These are phyloP conservation scores for Podaxis rugospora DNA, from an alignment of 768 basidiomycete genomes.

Conservation along the genomic window DNA sequence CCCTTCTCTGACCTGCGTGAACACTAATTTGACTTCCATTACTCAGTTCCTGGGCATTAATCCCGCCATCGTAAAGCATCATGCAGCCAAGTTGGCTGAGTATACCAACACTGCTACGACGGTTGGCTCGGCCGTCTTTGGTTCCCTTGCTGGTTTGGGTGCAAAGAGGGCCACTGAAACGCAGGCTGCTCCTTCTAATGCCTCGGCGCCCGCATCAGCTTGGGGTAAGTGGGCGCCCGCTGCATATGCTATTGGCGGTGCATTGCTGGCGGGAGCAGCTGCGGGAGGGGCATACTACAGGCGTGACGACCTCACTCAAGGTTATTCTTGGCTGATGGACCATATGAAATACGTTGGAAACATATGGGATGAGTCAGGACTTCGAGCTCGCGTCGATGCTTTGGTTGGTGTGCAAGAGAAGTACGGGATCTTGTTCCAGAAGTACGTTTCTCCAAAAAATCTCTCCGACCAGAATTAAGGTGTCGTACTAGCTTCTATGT, in stretches of 20 bases:
- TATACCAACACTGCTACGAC: slow-evolving; percentile 65
- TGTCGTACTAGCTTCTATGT: slow-evolving; percentile 68
- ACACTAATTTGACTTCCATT: background rate
- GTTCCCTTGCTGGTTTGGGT: slow-evolving; percentile 48
- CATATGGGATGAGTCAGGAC: slow-evolving; percentile 72
- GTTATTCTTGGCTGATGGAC: slow-evolving; percentile 75
- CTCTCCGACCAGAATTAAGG: background rate
- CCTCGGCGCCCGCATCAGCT: slow-evolving; percentile 13
- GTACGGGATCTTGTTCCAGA: slow-evolving; percentile 66
- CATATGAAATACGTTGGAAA: slow-evolving; percentile 88
- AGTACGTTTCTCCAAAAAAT: slow-evolving; percentile 40
- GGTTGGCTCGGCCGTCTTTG: slow-evolving; percentile 57
- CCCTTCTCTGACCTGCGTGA: background rate
- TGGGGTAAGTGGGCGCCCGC: slow-evolving; percentile 65
- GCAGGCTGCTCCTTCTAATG: slow-evolving; percentile 20
- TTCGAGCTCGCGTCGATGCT: slow-evolving; percentile 57
- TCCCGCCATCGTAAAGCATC: slow-evolving; percentile 81
- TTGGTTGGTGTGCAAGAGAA: slow-evolving; percentile 57
- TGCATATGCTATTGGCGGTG: slow-evolving; percentile 68
- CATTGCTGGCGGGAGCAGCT: slow-evolving; percentile 75
- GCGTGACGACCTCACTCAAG: slow-evolving; percentile 65
- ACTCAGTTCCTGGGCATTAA: slow-evolving; percentile 82
- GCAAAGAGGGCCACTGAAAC: slow-evolving; percentile 34
- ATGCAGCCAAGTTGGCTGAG: slow-evolving; percentile 67
- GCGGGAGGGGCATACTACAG: slow-evolving; percentile 83